Conservation (phyloP, 495 filamentous ascomycete genomes). For the Articulospora tetracladia region DNA sequence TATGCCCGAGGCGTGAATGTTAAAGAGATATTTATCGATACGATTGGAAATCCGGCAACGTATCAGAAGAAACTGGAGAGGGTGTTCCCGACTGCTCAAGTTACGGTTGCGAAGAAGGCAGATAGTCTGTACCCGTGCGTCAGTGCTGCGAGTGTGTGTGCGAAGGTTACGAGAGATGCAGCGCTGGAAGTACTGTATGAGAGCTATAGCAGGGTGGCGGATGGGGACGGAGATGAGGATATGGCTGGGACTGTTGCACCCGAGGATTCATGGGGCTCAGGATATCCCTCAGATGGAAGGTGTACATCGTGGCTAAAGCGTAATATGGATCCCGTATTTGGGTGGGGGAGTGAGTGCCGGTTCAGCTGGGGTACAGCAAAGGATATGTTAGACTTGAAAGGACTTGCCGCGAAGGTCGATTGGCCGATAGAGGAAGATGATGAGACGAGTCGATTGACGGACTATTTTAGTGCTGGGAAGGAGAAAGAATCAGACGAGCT, state of each 20-base stretch:
- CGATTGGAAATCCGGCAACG: constrained; percentile 73
- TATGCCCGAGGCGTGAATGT: constrained; percentile 74
- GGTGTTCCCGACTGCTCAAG: constrained; percentile 72
- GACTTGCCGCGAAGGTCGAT: constrained; percentile 62
- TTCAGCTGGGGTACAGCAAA: constrained; percentile 96
- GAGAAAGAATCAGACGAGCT: constrained; percentile 46
- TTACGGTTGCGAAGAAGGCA: constrained; percentile 95
- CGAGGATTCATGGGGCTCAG: constrained; percentile 68
- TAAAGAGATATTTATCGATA: constrained; percentile 90
- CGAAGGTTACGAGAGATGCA: constrained; percentile 91
- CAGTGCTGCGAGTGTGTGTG: constrained; percentile 87
- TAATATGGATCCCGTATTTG: constrained; percentile 91
- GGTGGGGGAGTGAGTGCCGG: constrained; percentile 87
- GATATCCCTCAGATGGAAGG: constrained; percentile 86
- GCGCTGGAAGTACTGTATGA: constrained; percentile 72
- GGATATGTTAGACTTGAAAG: constrained; percentile 74
- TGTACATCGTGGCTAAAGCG: constrained; percentile 75
- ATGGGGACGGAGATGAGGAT: constrained; percentile 19
- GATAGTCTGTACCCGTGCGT: constrained; percentile 92
- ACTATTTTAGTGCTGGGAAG: constrained; percentile 59
- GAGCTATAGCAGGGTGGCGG: constrained; percentile 18
- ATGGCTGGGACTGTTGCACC: constrained; percentile 13
- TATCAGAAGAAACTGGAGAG: constrained; percentile 84
- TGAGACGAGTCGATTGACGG: constrained; percentile 61
- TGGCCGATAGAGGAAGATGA: constrained; percentile 77